Conservation (phyloP, 106 monocot genomes). For the Apostasia ramifera region DNA sequence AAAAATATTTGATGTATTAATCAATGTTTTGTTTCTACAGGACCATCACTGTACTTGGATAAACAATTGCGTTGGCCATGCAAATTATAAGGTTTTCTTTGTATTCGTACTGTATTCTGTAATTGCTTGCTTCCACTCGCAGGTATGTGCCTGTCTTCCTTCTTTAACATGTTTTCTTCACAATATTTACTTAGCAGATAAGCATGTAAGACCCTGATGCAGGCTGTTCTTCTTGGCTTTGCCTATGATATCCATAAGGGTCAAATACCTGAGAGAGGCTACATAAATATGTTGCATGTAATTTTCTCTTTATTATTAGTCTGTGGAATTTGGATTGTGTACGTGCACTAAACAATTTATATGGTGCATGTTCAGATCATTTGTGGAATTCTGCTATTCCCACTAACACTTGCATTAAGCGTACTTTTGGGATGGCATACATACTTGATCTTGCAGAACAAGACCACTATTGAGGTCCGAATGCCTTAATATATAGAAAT, state of each 20-base stretch:
- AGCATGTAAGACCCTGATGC: constrained; percentile 15
- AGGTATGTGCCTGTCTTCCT: constrained; percentile 35
- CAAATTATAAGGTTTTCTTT: constrained; percentile 94
- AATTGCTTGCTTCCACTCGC: constrained; percentile 69
- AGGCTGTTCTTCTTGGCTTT: constrained; percentile 81
- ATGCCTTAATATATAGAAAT: background rate
- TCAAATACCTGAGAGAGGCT: constrained; percentile 47
- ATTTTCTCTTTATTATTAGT: background rate
- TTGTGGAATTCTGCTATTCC: constrained; percentile 76
- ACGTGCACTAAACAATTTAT: background rate
- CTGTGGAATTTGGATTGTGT: background rate
- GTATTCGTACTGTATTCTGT: constrained; percentile 84
- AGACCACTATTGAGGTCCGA: constrained; percentile 95
- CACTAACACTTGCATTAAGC: constrained; percentile 66
- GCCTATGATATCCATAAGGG: constrained; percentile 54
- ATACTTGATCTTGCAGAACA: constrained; percentile 82
- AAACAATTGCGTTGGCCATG: constrained; percentile 98
- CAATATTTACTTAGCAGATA: background rate
- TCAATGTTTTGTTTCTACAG: constrained; percentile 24
- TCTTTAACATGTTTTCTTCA: background rate
- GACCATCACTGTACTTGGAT: constrained; percentile 99
- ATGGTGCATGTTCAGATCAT: constrained; percentile 49
- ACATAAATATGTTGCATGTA: constrained; percentile 66
- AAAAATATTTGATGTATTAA: background rate
- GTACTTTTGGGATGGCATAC: constrained; percentile 95